Conservation (phyloP, 495 filamentous ascomycete genomes). For the Neurospora pannonica region DNA sequence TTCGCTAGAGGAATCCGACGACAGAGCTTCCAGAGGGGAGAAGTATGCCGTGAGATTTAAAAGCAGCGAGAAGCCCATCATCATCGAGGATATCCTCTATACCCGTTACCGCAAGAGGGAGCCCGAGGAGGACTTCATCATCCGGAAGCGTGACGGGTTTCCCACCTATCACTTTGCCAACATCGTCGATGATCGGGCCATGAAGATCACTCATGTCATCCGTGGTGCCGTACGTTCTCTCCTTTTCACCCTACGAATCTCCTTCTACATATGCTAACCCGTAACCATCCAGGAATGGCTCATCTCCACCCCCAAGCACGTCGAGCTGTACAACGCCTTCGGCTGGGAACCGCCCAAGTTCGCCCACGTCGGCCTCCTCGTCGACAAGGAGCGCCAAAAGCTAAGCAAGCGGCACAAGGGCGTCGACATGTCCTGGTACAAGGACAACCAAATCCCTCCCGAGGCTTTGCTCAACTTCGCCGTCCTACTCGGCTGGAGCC, state of each 20-base stretch:
- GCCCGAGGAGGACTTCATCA: slow-evolving; percentile 50
- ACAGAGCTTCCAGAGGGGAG: slow-evolving; percentile 57
- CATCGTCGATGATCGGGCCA: slow-evolving; percentile 88
- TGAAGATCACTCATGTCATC: slow-evolving; percentile 93
- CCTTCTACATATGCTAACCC: not conserved
- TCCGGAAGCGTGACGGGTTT: slow-evolving; percentile 81
- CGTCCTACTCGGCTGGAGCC: slow-evolving; percentile 74
- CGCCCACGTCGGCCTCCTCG: slow-evolving; percentile 80
- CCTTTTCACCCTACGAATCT: not conserved
- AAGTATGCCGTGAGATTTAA: slow-evolving; percentile 70
- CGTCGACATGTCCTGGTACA: slow-evolving; percentile 59
- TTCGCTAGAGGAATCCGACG: slow-evolving; percentile 55
- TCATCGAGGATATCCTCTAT: slow-evolving; percentile 70
- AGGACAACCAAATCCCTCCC: slow-evolving; percentile 60
- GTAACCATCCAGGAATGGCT: slow-evolving; percentile 62
- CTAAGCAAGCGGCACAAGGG: slow-evolving; percentile 79
- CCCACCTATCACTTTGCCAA: slow-evolving; percentile 97
- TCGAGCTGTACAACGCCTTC: slow-evolving; percentile 80
- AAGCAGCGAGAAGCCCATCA: slow-evolving; percentile 45
- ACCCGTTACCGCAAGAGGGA: slow-evolving; percentile 43
- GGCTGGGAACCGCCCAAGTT: slow-evolving; percentile 76
- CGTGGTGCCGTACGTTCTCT: slow-evolving; percentile 45
- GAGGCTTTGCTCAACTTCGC: slow-evolving; percentile 74
- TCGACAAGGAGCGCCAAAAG: slow-evolving; percentile 67
- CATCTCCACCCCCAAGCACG: slow-evolving; percentile 81